Conservation (phyloP, 768 basidiomycete species). For the Pisolithus tinctorius region DNA sequence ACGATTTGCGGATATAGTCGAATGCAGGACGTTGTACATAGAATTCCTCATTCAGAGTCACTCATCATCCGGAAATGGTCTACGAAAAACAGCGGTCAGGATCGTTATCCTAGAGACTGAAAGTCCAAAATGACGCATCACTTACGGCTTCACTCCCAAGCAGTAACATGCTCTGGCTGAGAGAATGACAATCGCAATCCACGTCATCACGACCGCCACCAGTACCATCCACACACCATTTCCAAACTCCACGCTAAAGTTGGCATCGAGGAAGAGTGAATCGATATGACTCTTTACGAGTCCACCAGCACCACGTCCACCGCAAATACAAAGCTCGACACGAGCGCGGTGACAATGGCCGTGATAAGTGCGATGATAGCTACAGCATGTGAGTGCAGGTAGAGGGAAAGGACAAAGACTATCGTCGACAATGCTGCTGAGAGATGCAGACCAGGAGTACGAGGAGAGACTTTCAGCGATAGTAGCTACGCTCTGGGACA, state of each 20-base stretch:
- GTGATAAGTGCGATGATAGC: conserved; percentile 55
- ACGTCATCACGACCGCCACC: conserved; percentile 45
- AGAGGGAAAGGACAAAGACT: conserved; percentile 47
- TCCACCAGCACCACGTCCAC: conserved; percentile 55
- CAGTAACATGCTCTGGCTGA: conserved; percentile 62
- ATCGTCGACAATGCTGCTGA: conserved; percentile 53
- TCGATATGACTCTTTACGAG: conserved; percentile 41
- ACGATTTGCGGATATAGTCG: too few relatives aligned
- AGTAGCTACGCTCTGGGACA: conserved; percentile 38
- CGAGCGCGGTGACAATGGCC: conserved; percentile 48
- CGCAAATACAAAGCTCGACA: conserved; percentile 50
- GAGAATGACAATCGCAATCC: conserved; percentile 55
- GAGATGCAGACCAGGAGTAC: conserved; percentile 63
- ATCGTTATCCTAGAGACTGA: neutral
- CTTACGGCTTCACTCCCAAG: conserved; percentile 50
- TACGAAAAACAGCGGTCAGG: too few relatives aligned
- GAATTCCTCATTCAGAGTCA: too few relatives aligned
- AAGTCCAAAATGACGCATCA: neutral
- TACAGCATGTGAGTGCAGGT: conserved; percentile 48
- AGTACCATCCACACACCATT: conserved; percentile 72
- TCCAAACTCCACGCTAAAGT: conserved; percentile 50
- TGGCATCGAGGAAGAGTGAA: conserved; percentile 28
- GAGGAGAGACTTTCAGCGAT: conserved; percentile 45
- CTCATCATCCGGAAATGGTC: too few relatives aligned
- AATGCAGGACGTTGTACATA: too few relatives aligned